Percentiles rank a stretch among this genome's conserved stretches.
Evolutionary conservation across 495 filamentous ascomycete genomes (phyloP).

Genomic region (Immersiella caudata): DNA sequence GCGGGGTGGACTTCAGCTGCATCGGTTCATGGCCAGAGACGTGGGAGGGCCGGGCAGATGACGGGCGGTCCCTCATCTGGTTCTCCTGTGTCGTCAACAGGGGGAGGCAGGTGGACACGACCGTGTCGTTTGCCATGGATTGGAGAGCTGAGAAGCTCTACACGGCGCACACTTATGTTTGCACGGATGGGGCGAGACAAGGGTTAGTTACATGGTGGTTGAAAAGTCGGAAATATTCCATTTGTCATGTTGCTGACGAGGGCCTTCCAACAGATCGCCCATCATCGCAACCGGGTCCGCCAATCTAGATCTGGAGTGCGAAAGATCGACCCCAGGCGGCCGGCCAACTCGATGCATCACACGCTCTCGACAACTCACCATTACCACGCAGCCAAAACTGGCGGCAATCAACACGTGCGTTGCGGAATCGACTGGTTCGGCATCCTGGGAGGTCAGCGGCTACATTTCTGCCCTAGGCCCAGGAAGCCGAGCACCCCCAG

Average conservation of each 20-base stretch:
- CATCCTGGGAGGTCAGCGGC: background rate
- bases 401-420: background rate
- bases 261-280: background rate
- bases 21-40: slow-evolving; percentile 8
- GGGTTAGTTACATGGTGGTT: slow-evolving; percentile 1
- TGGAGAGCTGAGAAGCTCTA: slow-evolving; percentile 2
- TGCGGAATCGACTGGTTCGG: background rate
- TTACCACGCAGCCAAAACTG: background rate
- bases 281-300: background rate
- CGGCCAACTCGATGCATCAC: slow-evolving; percentile 1
- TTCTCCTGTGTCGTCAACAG: slow-evolving; percentile 4
- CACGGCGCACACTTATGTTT: slow-evolving; percentile 2
- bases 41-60: background rate
- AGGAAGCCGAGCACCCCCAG: background rate
- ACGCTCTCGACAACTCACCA: background rate
- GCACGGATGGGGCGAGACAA: background rate
- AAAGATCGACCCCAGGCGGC: background rate
- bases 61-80: background rate
- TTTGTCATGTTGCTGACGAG: background rate
- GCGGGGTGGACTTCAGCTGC: background rate
- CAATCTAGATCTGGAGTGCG: slow-evolving; percentile 4
- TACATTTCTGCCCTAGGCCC: background rate
- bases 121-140: slow-evolving; percentile 12
- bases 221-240: background rate
- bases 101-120: background rate